A percentile compares a stretch with the other conserved stretches of the same genome.
Conservation (phyloP, 768 basidiomycete species). For the Sporobolomyces pararoseus region DNA sequence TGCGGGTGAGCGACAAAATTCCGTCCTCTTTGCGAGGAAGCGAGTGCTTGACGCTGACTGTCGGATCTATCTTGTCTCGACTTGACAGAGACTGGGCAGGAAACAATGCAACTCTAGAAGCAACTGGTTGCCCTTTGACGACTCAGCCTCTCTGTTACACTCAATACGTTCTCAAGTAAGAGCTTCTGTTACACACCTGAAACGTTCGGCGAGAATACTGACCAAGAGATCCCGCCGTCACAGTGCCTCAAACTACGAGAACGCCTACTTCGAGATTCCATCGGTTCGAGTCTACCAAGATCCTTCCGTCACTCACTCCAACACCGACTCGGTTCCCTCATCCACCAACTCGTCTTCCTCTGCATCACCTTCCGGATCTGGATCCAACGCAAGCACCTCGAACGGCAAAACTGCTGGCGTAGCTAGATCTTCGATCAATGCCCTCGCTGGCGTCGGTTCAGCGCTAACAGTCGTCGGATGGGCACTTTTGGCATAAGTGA, state of each 20-base stretch:
- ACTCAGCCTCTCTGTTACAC: slow-evolving; percentile 54
- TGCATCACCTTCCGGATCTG: too few relatives aligned
- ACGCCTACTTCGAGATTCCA: slow-evolving; percentile 69
- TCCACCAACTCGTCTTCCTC: background rate
- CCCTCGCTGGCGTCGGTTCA: slow-evolving; percentile 1
- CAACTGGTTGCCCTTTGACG: slow-evolving; percentile 59
- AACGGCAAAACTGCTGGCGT: background rate
- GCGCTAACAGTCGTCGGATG: slow-evolving; percentile 1
- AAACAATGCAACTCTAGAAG: slow-evolving; percentile 54
- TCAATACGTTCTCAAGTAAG: slow-evolving; percentile 63
- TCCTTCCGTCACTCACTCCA: background rate
- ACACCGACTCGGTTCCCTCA: background rate
- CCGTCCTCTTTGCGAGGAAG: slow-evolving; percentile 46
- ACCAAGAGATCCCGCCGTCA: too few relatives aligned
- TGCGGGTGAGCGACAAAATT: slow-evolving; percentile 31
- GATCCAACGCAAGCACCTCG: background rate
- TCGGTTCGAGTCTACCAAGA: slow-evolving; percentile 58
- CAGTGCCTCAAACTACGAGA: slow-evolving; percentile 58
- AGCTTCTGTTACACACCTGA: too few relatives aligned
- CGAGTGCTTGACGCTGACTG: slow-evolving; percentile 42
- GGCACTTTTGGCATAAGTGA: background rate
- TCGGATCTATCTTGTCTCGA: background rate
- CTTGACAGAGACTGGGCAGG: slow-evolving; percentile 21
- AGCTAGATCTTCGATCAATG: background rate
- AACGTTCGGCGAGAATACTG: too few relatives aligned